Evolutionary conservation across 2,329 filamentous ascomycete species (phyloP), one percentile per base, ranked within the genome.

Genomic region (Diaporthe helianthi): DNA sequence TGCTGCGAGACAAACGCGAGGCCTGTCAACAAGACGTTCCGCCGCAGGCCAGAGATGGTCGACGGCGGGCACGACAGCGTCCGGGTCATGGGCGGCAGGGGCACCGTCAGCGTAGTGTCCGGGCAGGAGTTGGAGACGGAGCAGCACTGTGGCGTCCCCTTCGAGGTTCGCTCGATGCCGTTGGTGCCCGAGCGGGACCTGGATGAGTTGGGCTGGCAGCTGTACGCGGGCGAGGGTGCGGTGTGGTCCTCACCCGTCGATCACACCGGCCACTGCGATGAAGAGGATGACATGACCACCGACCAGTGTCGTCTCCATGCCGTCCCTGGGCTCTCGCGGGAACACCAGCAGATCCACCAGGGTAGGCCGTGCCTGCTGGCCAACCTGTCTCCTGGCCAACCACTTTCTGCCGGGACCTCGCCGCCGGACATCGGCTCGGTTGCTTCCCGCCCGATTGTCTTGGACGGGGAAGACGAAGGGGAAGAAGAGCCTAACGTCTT

Each of bases 1-100:
- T 71, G 69, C 66, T 71, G 69, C 52, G 38, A 33, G 41, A 58
- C 66, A 1, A 63, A 68, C 31, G 68, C 63, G 47, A 41, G 51
- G 65, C 68, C 68, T 38, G 31, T 36, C 17, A 67, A 70, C 68
- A 64, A 68, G 47, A 38, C 26, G 22, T 31, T 67, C 31, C 19
- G 13, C 17, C 53, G 33, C 22, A 24, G 52, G 33, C 65, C 65
- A 22, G 38, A 29, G 41, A 44, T 52, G 44, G 49, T 61, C 3
- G 31, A 44, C 33, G 65, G 44, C 8, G 64, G 51, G 26, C 15
- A n/a, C 26, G 68, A 26, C 64, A 31, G 19, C n/a, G 54, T 70
- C 31, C 38, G 55, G 46, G 64, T 67, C 31, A 46, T 17, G 4
- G 68, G 64, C 9, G 44, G 54, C 29, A 31, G 64, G 17, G 63